Base-by-base conservation (phyloP, 352 stramenopile genomes). In the Phytophthora parvispora region DNA sequence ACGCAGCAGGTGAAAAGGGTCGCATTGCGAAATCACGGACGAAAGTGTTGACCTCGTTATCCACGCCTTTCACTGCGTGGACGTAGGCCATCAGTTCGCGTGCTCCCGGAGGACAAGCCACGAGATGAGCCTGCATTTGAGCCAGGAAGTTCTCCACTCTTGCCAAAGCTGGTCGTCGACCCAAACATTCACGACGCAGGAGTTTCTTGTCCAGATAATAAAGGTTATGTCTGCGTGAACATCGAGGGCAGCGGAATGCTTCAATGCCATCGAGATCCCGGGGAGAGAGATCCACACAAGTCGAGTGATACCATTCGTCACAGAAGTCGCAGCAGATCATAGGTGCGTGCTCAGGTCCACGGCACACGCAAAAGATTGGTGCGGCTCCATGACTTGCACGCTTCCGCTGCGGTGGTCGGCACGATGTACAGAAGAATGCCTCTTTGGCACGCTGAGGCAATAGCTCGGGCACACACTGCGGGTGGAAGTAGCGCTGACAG, bases 251-350 rank as follows among this genome's bases (percentile, higher is more conserved):
- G 10, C 89, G 83, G 56, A 90, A 96, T 8, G 84, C 84, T 52
- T 96, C 89, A 22, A 92, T 70, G 18, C 60, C 64, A 10, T 90
- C 83, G 66, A 96, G 85, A 1, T 81, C 78, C 0, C 80, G 65
- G 1, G 77, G 73, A 7, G 59, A 74, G 49, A 96, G 84, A 1
- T 83, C 83, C 53, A 96, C 92, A 55, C 89, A 96, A 2, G 45
- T 53, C 0, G 81, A 78, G 54, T 96, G 89, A 53, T 95, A 96
- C 89, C 89, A 96, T 75, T 96, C 89, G 60, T 96, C 89, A 38
- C 89, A 96, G 53, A 92, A 90, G 50, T 96, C 89, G 60, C 89
- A 96, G 72, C 89, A 96, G 49, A 96, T 93, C 89, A 96, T 96
- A 18, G 89, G 79, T n/a, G 78, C 60, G 40, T 82, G 69, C 25